Evolutionary conservation across 2,329 filamentous ascomycete genomes (phyloP), one percentile per base, ranked within the genome.

Genomic region (Penicillium sp.): DNA sequence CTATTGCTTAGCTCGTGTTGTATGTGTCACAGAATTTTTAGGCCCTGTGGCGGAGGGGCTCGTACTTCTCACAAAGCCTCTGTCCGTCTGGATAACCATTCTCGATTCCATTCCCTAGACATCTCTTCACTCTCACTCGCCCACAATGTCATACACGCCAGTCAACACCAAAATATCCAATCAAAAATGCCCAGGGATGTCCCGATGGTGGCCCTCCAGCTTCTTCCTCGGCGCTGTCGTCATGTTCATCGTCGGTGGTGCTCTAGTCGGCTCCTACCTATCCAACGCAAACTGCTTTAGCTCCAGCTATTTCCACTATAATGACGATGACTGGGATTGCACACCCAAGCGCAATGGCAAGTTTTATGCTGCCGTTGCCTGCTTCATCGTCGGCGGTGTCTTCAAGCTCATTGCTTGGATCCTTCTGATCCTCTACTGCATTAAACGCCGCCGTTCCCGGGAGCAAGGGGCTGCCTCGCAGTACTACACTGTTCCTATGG

Each of bases 241-340:
- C 35, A 52, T 46, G 42, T 57, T 58, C 48, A 46, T 57, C 42
- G 53, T 55, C 31, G 56, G 56, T 10, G 54, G 52, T 38, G 56
- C 56, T 5, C 50, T 58, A 1, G 28, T 58, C 2, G 56, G 56
- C 44, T 44, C 40, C 42, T 57, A 49, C 28, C 20, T 46, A 12
- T 47, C 49, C 18, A 50, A 47, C 37, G 41, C 38, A 18, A 31
- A 35, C 35, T 55, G 43, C 31, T 49, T 48, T 38, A 32, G 29
- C 29, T 46, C 32, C 6, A 53, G 38, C 50, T 52, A 44, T 37
- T 39, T 23, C 28, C 42, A 31, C 46, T 52, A 57, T 41, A 47
- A 42, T 25, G 38, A 40, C 23, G 18, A 40, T 44, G 50, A 52
- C 44, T 46, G 28, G 12, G 35, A 24, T 8, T 42, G 43, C 20